Evolutionary conservation across 2,329 filamentous ascomycete genomes (phyloP), one percentile per base, ranked within the genome.

Genomic region (Colletotrichum agaves): DNA sequence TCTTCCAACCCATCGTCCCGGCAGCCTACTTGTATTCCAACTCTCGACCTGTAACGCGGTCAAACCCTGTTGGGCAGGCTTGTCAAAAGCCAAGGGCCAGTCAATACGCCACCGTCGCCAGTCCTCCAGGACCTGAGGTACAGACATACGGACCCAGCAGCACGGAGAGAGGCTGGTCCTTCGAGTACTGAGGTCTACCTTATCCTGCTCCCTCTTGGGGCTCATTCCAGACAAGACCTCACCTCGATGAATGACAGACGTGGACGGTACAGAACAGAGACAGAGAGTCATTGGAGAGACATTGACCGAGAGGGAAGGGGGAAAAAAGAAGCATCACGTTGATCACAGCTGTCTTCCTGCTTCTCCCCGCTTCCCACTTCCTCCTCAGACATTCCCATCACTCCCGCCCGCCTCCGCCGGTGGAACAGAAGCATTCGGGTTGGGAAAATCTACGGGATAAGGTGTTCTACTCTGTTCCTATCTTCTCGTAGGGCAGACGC

Each of bases 21-120:
- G 56, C 55, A 68, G 65, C 65, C 62, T 68, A 61, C 65, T 68
- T 65, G 65, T 50, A 49, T 60, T 63, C 64, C 61, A 37, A 41
- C 61, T 60, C 27, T 68, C 39, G 61, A 61, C 61, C 49, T 55
- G 47, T 52, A 61, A 64, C 65, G 65, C 61, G 27, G 27, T 55
- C 65, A 68, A 61, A 65, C 62, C 41, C 49, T 61, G 35, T 37
- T 37, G 35, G 35, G 35, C 35, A 15, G 35, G 62, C 41, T 27
- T 59, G 65, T 59, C 43, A 39, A 55, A 68, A 66, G 49, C 55
- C 62, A 50, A 53, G 55, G 61, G 55, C 31, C 61, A 57, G 49
- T 49, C 65, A 68, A 39, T 43, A 61, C 46, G 65, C 62, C 55
- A 64, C 62, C 55, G 52, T 46, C 39, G 39, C 53, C 64, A 44